Conservation (phyloP, 2,329 filamentous ascomycete species). For the Arachnomyces sp. region DNA sequence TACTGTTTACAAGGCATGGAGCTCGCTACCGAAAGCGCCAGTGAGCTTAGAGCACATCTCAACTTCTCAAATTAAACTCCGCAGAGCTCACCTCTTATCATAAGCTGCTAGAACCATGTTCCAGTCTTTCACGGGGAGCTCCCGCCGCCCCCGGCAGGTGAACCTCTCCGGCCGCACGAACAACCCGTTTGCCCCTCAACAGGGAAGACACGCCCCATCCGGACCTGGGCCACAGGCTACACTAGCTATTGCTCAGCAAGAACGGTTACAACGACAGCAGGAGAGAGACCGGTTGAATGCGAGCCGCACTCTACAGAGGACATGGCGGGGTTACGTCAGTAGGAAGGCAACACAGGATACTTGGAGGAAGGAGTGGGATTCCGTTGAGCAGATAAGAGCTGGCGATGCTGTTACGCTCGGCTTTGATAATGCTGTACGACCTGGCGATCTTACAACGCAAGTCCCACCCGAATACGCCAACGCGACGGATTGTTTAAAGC, state of each 20-base stretch:
- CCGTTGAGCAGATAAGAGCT: conserved; percentile 39
- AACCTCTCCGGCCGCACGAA: conserved; percentile 79
- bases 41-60: too few relatives aligned
- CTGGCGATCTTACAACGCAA: conserved; percentile 43
- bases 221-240: conserved; percentile 63
- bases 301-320: conserved; percentile 62
- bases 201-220: conserved; percentile 44
- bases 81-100: too few relatives aligned
- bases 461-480: conserved; percentile 25
- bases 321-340: conserved; percentile 69
- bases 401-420: conserved; percentile 18
- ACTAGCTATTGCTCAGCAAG: conserved; percentile 77
- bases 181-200: conserved; percentile 67
- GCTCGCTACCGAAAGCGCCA: too few relatives aligned
- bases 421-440: conserved; percentile 28
- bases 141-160: conserved; percentile 78
- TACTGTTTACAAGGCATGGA: too few relatives aligned
- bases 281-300: conserved; percentile 72
- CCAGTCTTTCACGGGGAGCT: conserved; percentile 80
- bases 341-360: conserved; percentile 50
- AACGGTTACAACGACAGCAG: conserved; percentile 68
- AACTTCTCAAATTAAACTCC: too few relatives aligned
- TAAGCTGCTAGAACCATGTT: conserved; percentile 55
- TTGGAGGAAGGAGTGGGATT: conserved; percentile 57
- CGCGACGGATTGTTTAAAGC: conserved; percentile 35